Percentiles rank a stretch among this genome's conserved stretches.
These are phyloP conservation scores for Spiraea crenata DNA, from an alignment of 331 rosid genomes.

Conservation along the genomic window DNA sequence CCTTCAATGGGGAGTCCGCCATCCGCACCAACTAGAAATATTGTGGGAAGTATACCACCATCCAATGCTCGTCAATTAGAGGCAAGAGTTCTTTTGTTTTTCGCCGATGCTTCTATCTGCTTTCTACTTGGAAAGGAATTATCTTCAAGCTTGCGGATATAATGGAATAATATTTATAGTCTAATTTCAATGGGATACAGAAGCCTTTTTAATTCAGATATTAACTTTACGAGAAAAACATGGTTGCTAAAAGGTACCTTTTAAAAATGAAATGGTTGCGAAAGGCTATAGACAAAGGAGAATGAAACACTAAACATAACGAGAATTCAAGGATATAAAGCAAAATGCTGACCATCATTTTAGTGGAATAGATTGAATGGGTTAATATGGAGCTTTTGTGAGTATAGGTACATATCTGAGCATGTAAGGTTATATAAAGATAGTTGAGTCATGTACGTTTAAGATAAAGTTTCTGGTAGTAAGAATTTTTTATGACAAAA, in stretches of 20 bases:
- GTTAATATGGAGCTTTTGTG: not conserved
- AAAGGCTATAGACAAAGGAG: not conserved
- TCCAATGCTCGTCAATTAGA: conserved; percentile 63
- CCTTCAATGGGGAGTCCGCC: conserved; percentile 67
- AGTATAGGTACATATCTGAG: not conserved
- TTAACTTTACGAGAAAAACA: not conserved
- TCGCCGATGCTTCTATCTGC: conserved; percentile 19
- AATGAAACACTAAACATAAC: not conserved
- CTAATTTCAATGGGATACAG: too few relatives aligned
- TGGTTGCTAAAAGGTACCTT: not conserved
- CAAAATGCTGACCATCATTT: not conserved
- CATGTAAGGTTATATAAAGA: not conserved
- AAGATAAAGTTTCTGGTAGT: not conserved
- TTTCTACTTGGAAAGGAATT: not conserved
- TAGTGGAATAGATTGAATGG: not conserved
- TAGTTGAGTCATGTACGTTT: not conserved
- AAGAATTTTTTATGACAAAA: not conserved
- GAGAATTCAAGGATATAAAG: not conserved
- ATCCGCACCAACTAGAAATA: conserved; percentile 57
- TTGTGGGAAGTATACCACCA: conserved; percentile 51
- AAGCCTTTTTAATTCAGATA: not conserved
- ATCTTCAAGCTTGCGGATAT: not conserved
- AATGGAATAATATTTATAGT: too few relatives aligned
- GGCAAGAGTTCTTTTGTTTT: conserved; percentile 48
- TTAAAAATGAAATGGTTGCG: not conserved